phyloP scores from a whole-genome alignment of 1,284 basidiomycete species.

The Clitocybe nebularis region DNA sequence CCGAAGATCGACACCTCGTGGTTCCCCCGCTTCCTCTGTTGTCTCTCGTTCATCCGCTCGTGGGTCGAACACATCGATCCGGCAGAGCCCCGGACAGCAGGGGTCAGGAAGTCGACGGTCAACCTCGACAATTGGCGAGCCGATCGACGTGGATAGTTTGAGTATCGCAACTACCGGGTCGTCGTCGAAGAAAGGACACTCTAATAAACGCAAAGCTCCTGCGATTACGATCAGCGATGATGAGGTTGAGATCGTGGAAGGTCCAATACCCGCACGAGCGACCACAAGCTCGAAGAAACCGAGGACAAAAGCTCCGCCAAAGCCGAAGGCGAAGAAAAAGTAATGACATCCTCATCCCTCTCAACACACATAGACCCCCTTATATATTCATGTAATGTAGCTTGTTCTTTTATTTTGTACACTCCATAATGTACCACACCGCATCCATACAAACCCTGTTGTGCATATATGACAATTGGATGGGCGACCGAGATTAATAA shows the following conservation, averaged over 20 bases:
- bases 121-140: conserved; percentile 36
- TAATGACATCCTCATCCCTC: conserved; percentile 13
- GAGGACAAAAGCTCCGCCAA: conserved; percentile 28
- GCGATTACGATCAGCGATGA: conserved; percentile 39
- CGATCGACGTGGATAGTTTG: conserved; percentile 40
- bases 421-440: background rate
- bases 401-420: background rate
- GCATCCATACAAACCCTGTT: too few species aligned
- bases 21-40: conserved; percentile 45
- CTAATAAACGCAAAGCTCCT: conserved; percentile 46
- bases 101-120: conserved; percentile 31
- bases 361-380: too few species aligned
- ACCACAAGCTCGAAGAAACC: conserved; percentile 25
- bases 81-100: conserved; percentile 39
- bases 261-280: conserved; percentile 26
- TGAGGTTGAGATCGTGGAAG: conserved; percentile 54
- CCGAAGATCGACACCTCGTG: conserved; percentile 26
- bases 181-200: conserved; percentile 20
- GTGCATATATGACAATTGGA: too few species aligned
- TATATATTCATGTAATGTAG: background rate
- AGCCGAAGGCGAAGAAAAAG: conserved; percentile 28
- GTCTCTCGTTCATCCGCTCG: conserved; percentile 45
- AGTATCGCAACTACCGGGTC: conserved; percentile 22
- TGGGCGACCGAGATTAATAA: background rate
- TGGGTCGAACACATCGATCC: conserved; percentile 32